A percentile compares a stretch with the other conserved stretches of the same genome.
Evolutionary conservation across 192 early-diverging fungal genomes (phyloP).

Genomic region (Podila epigama): DNA sequence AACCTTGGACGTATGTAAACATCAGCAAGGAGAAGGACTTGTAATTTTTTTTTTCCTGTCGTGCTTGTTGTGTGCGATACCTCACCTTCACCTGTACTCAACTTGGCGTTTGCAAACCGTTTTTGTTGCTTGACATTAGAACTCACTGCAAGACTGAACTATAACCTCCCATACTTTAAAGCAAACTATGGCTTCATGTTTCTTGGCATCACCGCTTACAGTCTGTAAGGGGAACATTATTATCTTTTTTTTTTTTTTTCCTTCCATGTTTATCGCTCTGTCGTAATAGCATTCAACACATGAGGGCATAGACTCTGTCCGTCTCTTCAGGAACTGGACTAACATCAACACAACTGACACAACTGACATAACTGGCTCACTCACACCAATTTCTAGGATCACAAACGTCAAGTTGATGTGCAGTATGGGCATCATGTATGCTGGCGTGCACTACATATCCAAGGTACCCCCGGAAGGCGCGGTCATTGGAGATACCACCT

Average conservation of each 20-base stretch:
- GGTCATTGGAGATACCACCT: conserved; percentile 27
- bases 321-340: neutral
- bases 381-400: conserved; percentile 37
- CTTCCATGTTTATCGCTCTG: neutral
- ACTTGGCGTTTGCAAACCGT: too few relatives aligned
- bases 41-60: too few relatives aligned
- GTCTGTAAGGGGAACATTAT: conserved; percentile 50
- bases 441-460: conserved; percentile 58
- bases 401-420: conserved; percentile 58
- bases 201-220: conserved; percentile 60
- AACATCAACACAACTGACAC: too few relatives aligned
- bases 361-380: neutral
- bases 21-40: too few relatives aligned
- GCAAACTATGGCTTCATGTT: conserved; percentile 67
- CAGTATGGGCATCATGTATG: conserved; percentile 52
- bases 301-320: too few relatives aligned
- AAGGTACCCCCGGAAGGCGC: conserved; percentile 50
- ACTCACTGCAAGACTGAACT: conserved; percentile 45
- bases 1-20: too few relatives aligned
- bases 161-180: conserved; percentile 65
- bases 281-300: neutral
- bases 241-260: neutral
- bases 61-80: too few relatives aligned
- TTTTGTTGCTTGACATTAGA: too few relatives aligned
- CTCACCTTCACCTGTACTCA: too few relatives aligned